These are phyloP conservation scores for Hibiscus tridactylites DNA, from an alignment of 345 rosid genomes.

Conservation along the genomic window DNA sequence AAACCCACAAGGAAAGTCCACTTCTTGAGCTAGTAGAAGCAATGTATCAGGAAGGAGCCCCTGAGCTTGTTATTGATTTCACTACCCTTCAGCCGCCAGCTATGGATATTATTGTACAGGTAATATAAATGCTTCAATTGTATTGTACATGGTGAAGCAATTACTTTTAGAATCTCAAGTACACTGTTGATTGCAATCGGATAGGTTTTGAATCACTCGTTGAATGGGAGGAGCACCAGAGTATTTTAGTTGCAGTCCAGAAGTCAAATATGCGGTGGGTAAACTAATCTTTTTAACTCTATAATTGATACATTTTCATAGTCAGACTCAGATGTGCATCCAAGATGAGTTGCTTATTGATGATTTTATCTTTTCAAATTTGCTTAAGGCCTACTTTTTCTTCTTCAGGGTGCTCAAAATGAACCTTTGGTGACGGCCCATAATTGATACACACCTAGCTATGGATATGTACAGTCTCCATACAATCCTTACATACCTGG, in stretches of 20 bases:
- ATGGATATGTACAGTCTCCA: constrained; percentile 80
- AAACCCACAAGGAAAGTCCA: constrained; percentile 31
- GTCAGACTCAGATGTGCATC: background rate
- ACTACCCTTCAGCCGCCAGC: constrained; percentile 64
- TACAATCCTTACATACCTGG: constrained; percentile 91
- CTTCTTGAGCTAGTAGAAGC: constrained; percentile 40
- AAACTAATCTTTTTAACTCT: background rate
- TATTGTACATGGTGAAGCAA: background rate
- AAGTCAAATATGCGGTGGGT: constrained; percentile 57
- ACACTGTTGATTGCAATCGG: constrained; percentile 4
- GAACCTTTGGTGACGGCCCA: too few relatives aligned
- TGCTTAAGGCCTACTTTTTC: constrained; percentile 12
- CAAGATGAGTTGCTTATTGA: background rate
- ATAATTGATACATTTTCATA: background rate
- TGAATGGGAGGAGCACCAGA: constrained; percentile 91
- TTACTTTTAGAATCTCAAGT: background rate
- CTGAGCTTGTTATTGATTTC: constrained; percentile 61
- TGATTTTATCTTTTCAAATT: background rate
- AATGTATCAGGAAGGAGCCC: constrained; percentile 77
- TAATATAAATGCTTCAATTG: constrained; percentile 12
- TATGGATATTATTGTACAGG: constrained; percentile 96
- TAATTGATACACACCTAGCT: constrained; percentile 71
- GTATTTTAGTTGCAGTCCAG: constrained; percentile 66
- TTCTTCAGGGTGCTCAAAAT: constrained; percentile 70
- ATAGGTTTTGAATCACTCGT: constrained; percentile 82